phyloP scores from a whole-genome alignment of 2,329 filamentous ascomycete species.

The Delphinella strobiligena region DNA sequence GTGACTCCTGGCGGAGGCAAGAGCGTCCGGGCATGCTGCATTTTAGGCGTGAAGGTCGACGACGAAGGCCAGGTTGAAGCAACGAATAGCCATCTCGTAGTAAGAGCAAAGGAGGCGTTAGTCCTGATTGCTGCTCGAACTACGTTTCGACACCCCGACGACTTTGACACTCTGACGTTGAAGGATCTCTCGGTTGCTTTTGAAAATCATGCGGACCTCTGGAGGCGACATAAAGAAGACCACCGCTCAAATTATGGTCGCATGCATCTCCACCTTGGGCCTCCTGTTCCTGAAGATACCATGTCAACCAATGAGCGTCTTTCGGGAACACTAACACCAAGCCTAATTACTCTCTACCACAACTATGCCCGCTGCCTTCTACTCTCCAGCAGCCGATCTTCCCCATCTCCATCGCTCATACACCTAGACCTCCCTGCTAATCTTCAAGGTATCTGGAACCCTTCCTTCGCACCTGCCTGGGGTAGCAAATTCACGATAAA shows the following conservation, averaged over 20 bases:
- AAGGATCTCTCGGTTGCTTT: not conserved
- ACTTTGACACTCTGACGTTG: not conserved
- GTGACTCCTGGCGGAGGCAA: constrained; percentile 1
- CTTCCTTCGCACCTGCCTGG: constrained; percentile 31
- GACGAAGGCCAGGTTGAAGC: not conserved
- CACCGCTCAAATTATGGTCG: constrained; percentile 15
- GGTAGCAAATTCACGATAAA: constrained; percentile 40
- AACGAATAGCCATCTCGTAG: constrained; percentile 15
- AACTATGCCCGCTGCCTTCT: constrained; percentile 20
- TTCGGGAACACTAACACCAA: not conserved
- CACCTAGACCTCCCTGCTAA: constrained; percentile 27
- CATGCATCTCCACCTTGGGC: constrained; percentile 23
- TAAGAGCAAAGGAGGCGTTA: constrained; percentile 25
- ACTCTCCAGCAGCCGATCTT: constrained; percentile 26
- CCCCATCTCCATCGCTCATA: constrained; percentile 20
- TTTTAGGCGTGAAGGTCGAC: not conserved
- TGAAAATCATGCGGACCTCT: not conserved
- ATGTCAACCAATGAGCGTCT: constrained; percentile 3
- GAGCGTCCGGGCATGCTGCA: constrained; percentile 1
- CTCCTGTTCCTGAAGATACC: constrained; percentile 18
- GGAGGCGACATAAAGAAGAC: not conserved
- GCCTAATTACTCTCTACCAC: constrained; percentile 21
- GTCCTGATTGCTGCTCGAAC: constrained; percentile 30
- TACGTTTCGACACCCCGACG: constrained; percentile 17
- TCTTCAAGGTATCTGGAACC: constrained; percentile 35